Evolutionary conservation across 1,139 yeast species (phyloP).

Genomic region (Meyerozyma smithsonii): DNA sequence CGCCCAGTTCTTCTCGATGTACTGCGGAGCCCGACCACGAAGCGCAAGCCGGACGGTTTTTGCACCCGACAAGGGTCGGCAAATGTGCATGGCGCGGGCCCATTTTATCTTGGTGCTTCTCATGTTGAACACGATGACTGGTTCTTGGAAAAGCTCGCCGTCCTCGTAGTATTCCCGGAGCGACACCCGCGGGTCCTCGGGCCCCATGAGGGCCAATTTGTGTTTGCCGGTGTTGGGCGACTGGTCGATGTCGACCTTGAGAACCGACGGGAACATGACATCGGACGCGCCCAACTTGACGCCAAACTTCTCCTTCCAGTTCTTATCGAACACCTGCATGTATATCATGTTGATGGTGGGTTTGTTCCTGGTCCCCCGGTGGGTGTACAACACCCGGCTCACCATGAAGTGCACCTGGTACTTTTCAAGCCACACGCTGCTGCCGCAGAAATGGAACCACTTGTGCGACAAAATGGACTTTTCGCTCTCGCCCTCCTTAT

Average conservation of each 20-base stretch:
- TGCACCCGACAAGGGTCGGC: slow-evolving; percentile 9
- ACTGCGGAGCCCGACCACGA: slow-evolving; percentile 7
- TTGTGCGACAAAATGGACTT: slow-evolving; percentile 9
- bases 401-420: slow-evolving; percentile 15
- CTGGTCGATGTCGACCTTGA: slow-evolving; percentile 9
- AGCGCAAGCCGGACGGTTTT: slow-evolving; percentile 2
- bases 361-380: slow-evolving; percentile 7
- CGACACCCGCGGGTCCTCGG: slow-evolving; percentile 13
- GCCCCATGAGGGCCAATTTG: slow-evolving; percentile 9
- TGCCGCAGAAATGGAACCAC: slow-evolving; percentile 16
- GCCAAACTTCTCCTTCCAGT: slow-evolving; percentile 13
- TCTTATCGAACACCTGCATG: slow-evolving; percentile 13
- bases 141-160: slow-evolving; percentile 11
- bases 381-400: slow-evolving; percentile 12
- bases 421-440: slow-evolving; percentile 15
- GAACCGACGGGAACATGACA: slow-evolving; percentile 8
- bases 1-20: slow-evolving; percentile 14
- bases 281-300: slow-evolving; percentile 5
- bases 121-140: slow-evolving; percentile 12
- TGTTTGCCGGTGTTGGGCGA: slow-evolving; percentile 7
- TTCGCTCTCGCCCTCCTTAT: slow-evolving; percentile 8
- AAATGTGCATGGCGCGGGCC: slow-evolving; percentile 13
- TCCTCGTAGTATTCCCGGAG: slow-evolving; percentile 7
- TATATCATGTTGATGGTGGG: slow-evolving; percentile 14
- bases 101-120: slow-evolving; percentile 10